Base-by-base conservation (phyloP, 768 basidiomycete species). In the Sistotremastrum niveocremeum region DNA sequence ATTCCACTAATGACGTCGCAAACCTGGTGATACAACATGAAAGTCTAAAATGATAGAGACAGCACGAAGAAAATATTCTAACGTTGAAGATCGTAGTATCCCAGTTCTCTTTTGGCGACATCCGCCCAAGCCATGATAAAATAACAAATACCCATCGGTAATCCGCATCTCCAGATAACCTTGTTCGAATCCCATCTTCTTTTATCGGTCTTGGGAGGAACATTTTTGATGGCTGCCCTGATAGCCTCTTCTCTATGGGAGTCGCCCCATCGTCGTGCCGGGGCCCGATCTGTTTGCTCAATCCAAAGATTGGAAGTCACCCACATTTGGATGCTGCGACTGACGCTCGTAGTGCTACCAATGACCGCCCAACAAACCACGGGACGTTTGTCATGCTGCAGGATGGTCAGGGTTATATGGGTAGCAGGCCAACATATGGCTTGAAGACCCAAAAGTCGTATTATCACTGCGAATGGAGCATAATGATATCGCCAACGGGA, bases 371-470 rank as follows among this genome's bases (percentile, higher is more conserved):
- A 98, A 43, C 78, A 82, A 4, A 84, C 65, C n/a, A 87, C 79
- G 0, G 90, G 88, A 6, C 90, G 74, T 34, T 66, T 68, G 11
- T 73, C 71, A 45, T 77, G 69, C 32, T 81, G 79, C 39, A 97
- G 70, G 42, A 90, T 64, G 45, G 69, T 73, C 33, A 94, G 76
- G 1, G 88, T 93, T 36, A 88, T 62, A 52, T 88, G 84, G 4
- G 91, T 95, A 3, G 87, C 81, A 2, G 89, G 88, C 91, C 91
- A 97, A 64, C 93, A 97, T 49, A 98, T 91, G 11, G 87, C 86
- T 59, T 97, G 94, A 0, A 98, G 69, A 0, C 88, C 93, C 46
- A 97, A 72, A 4, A 97, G 78, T 10, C 94, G 83, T 56, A 95
- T 84, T 51, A 97, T 76, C 2, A 91, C 88, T 4, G 93, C 76